Percentiles rank a stretch among this genome's conserved stretches.
Conservation (phyloP, 257 asterid genomes). For the Striga asiatica region DNA sequence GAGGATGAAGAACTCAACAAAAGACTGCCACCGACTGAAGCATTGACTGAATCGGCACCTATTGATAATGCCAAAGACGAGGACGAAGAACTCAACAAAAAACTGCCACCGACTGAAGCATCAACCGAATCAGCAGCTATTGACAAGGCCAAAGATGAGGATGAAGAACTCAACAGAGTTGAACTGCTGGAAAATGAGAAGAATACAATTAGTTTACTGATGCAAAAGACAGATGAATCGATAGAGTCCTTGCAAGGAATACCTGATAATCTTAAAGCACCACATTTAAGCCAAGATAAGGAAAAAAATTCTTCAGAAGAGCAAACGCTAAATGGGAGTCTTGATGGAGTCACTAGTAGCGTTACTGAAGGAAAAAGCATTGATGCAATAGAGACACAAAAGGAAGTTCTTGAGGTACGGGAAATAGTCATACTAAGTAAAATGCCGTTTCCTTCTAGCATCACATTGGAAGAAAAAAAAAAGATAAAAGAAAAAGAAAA, state of each 20-base stretch:
- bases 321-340: conserved; percentile 7
- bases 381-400: conserved; percentile 10
- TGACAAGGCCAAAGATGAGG: conserved; percentile 7
- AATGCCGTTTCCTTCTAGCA: too few species aligned
- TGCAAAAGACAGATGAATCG: too few species aligned
- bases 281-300: too few species aligned
- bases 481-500: too few species aligned
- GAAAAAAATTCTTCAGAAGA: conserved; percentile 14
- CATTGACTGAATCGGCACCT: not conserved
- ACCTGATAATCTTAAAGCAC: conserved; percentile 7
- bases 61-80: conserved; percentile 1
- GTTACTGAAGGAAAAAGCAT: conserved; percentile 14
- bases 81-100: conserved; percentile 1
- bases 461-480: too few species aligned
- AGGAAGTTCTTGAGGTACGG: conserved; percentile 18
- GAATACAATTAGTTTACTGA: not conserved
- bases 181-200: conserved; percentile 3
- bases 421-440: conserved; percentile 5
- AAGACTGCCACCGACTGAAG: not conserved
- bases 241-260: conserved; percentile 16
- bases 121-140: not conserved
- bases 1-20: conserved; percentile 4
- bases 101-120: not conserved
- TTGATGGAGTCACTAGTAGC: not conserved
- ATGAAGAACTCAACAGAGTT: conserved; percentile 4